Evolutionary conservation across 2,329 filamentous ascomycete species (phyloP).

Genomic region (Cladosporium austrohemisphaericum): DNA sequence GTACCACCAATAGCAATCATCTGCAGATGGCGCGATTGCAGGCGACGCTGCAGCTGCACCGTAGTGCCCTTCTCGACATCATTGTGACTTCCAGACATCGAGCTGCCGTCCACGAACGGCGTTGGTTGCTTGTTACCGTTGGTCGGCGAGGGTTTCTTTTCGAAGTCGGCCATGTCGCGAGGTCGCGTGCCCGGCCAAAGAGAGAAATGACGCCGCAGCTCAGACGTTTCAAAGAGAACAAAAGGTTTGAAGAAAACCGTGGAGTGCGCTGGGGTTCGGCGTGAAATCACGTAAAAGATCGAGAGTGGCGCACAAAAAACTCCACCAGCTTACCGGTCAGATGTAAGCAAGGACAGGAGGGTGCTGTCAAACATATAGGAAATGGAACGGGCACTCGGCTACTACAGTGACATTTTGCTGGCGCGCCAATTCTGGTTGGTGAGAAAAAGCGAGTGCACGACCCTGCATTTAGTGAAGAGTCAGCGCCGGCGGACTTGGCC

Average conservation of each 20-base stretch:
- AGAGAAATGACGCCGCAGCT: constrained; percentile 4
- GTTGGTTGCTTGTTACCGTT: neutral
- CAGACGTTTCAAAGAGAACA: constrained; percentile 11
- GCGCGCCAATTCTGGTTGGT: constrained; percentile 12
- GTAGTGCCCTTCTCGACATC: constrained; percentile 25
- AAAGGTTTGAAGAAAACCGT: constrained; percentile 13
- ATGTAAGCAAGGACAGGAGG: constrained; percentile 5
- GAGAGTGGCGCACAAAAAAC: neutral
- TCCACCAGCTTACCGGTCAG: constrained; percentile 7
- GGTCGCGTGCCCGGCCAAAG: constrained; percentile 5
- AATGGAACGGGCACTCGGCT: constrained; percentile 2
- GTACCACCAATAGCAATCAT: constrained; percentile 36
- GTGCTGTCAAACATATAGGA: constrained; percentile 2
- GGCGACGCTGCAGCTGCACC: constrained; percentile 32
- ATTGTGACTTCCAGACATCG: constrained; percentile 15
- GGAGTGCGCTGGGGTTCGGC: constrained; percentile 3
- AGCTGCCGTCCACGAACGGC: constrained; percentile 15
- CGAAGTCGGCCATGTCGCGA: constrained; percentile 11
- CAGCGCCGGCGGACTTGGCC: constrained; percentile 2
- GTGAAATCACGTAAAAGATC: constrained; percentile 14
- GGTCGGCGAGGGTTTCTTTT: constrained; percentile 10
- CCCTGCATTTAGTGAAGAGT: constrained; percentile 7
- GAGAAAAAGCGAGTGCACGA: constrained; percentile 11
- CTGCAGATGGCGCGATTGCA: constrained; percentile 36
- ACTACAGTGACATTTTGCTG: constrained; percentile 12